Evolutionary conservation across 768 basidiomycete species (phyloP), one percentile per base, ranked within the genome.

Genomic region (Tulasnella sp.): DNA sequence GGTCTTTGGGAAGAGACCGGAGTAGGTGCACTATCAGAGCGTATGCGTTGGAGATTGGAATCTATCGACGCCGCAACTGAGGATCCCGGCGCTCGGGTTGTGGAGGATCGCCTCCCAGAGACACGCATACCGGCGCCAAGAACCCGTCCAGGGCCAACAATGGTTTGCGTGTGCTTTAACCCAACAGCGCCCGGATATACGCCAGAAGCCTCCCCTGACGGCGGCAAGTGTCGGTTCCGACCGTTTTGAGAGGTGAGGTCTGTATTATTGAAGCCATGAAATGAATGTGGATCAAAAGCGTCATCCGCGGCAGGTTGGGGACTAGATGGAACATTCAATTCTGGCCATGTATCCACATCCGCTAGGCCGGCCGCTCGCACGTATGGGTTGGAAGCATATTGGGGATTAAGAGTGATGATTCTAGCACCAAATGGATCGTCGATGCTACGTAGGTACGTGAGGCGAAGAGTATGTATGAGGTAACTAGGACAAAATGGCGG

Each of bases 141-240:
- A 0, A 80, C 77, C 24, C 81, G 77, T 3, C 78, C 77, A 10
- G 74, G 74, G 3, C 83, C 89, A 78, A 93, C 84, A 67, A 96
- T 95, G 2, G 94, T 96, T 66, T 86, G 83, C 4, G 89, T 87
- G 70, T 94, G 85, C 67, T 85, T 88, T 64, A 96, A 76, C 13
- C 78, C 67, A 10, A 76, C 70, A 64, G 80, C 68, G 66, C 84
- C 70, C 17, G 52, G 60, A 32, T 54, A 61, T 21, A 29, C 56
- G 26, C 63, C 55, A 13, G 26, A 56, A 11, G 11, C 30, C 3
- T n/a, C 48, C 11, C 10, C 42, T 3, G n/a, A 38, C 50, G 7
- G 42, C n/a, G 21, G 42, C n/a, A 1, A 38, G 47, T 23, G 34
- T 5, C 51, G 17, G 17, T 32, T 42, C 8, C 49, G 41, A 21